A percentile compares a stretch with the other conserved stretches of the same genome.
Evolutionary conservation across 116 monocot species (phyloP).

Genomic region (Phalaenopsis hybrid): DNA sequence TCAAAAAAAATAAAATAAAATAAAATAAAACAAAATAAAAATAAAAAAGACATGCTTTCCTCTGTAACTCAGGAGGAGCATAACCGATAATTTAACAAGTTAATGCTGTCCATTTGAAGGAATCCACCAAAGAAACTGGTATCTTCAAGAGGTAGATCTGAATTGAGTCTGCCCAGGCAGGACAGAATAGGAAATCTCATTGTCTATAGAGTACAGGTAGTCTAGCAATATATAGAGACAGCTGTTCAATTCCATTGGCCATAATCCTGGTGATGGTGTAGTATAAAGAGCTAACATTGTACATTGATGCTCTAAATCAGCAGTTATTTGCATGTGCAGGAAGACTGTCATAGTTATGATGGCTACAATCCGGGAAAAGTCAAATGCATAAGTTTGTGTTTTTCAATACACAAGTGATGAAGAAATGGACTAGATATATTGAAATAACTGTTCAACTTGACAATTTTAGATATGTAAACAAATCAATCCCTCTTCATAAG

Average conservation of each 20-base stretch:
- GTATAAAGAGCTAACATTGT: background rate
- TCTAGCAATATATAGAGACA: constrained; percentile 4
- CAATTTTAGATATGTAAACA: constrained; percentile 7
- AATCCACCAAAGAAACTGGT: constrained; percentile 11
- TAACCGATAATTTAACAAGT: constrained; percentile 10
- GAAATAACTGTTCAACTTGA: background rate
- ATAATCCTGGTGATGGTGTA: constrained; percentile 1
- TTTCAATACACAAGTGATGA: background rate
- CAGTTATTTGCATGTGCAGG: background rate
- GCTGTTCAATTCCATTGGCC: constrained; percentile 13
- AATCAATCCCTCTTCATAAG: constrained; percentile 7
- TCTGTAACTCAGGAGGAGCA: constrained; percentile 7
- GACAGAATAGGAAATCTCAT: constrained; percentile 11
- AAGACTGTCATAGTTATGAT: constrained; percentile 11
- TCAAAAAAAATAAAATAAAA: too few relatives aligned
- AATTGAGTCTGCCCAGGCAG: constrained; percentile 18
- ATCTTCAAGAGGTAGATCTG: constrained; percentile 7
- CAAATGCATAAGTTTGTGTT: too few relatives aligned
- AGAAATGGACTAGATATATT: background rate
- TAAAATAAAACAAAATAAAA: too few relatives aligned
- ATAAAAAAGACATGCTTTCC: background rate
- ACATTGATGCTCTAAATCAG: background rate
- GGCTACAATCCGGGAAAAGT: background rate
- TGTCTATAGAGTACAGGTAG: constrained; percentile 10
- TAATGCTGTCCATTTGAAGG: constrained; percentile 8